Evolutionary conservation across 163 green algal genomes (phyloP).

Genomic region (Scenedesmus sp.): DNA sequence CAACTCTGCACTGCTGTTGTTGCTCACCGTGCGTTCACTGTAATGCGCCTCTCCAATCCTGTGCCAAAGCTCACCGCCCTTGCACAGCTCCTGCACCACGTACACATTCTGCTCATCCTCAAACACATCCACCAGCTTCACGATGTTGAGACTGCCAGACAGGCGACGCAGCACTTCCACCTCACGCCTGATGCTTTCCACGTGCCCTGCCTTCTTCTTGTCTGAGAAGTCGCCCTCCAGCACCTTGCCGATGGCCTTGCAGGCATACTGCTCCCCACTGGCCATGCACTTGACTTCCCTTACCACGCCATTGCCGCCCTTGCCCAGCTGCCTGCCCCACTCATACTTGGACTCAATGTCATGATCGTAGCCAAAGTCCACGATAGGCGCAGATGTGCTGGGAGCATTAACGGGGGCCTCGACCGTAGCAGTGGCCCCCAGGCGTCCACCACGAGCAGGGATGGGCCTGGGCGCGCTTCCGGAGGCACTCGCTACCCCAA

Average conservation of each 20-base stretch:
- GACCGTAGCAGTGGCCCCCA: not conserved
- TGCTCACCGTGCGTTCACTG: slow-evolving; percentile 83
- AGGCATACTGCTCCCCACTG: slow-evolving; percentile 67
- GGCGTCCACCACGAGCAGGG: slow-evolving; percentile 1
- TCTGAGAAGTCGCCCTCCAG: slow-evolving; percentile 73
- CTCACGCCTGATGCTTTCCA: slow-evolving; percentile 85
- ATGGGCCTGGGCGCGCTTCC: slow-evolving; percentile 24
- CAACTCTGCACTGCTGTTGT: not conserved
- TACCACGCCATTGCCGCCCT: slow-evolving; percentile 67
- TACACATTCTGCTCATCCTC: slow-evolving; percentile 91
- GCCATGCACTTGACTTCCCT: slow-evolving; percentile 40
- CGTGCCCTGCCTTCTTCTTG: slow-evolving; percentile 79
- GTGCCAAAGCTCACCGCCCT: slow-evolving; percentile 92
- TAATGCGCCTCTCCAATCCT: slow-evolving; percentile 81
- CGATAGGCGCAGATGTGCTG: not conserved
- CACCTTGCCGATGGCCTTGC: slow-evolving; percentile 90
- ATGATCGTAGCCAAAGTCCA: slow-evolving; percentile 55
- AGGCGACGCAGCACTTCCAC: slow-evolving; percentile 81
- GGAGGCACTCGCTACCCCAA: not conserved
- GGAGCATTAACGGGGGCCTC: slow-evolving; percentile 9
- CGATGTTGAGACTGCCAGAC: slow-evolving; percentile 80
- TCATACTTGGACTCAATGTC: slow-evolving; percentile 59
- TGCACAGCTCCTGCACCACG: slow-evolving; percentile 94
- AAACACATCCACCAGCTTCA: slow-evolving; percentile 81
- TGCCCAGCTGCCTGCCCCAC: slow-evolving; percentile 58